Evolutionary conservation across 169 alveolate species (phyloP).

Genomic region (Blepharisma undulans): DNA sequence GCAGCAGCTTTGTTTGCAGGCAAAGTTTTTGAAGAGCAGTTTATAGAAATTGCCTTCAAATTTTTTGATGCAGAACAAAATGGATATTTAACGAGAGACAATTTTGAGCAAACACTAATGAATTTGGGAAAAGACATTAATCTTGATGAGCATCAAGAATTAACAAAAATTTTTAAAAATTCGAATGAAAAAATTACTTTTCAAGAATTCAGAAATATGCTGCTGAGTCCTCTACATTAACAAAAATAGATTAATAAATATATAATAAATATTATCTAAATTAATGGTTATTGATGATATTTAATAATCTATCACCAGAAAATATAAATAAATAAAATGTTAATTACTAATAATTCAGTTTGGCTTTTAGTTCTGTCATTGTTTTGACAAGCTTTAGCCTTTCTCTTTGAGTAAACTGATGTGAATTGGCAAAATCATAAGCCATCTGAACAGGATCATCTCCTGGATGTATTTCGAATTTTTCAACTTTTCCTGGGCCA

Average conservation of each 20-base stretch:
- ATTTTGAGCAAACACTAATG: not conserved
- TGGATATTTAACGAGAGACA: not conserved
- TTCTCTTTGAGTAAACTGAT: not conserved
- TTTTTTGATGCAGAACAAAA: not conserved
- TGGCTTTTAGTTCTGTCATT: not conserved
- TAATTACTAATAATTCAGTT: no score
- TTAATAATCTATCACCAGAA: not conserved
- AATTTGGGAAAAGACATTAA: not conserved
- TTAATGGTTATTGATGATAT: not conserved
- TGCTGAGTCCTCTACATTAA: not conserved
- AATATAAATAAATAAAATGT: no score
- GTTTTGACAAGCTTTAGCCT: not conserved
- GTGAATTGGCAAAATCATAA: not conserved
- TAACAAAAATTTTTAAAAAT: not conserved
- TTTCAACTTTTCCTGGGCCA: not conserved
- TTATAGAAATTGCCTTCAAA: not conserved
- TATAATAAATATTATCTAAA: no score
- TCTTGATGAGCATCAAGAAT: not conserved
- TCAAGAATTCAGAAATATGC: not conserved
- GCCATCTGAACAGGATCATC: not conserved
- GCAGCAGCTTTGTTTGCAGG: slow-evolving; percentile 47
- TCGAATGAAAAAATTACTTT: not conserved
- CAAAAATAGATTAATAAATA: no score
- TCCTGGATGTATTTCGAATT: not conserved
- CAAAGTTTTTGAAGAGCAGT: not conserved